phyloP scores from a whole-genome alignment of 2,329 filamentous ascomycete genomes.

The Sclerotinia minor region DNA sequence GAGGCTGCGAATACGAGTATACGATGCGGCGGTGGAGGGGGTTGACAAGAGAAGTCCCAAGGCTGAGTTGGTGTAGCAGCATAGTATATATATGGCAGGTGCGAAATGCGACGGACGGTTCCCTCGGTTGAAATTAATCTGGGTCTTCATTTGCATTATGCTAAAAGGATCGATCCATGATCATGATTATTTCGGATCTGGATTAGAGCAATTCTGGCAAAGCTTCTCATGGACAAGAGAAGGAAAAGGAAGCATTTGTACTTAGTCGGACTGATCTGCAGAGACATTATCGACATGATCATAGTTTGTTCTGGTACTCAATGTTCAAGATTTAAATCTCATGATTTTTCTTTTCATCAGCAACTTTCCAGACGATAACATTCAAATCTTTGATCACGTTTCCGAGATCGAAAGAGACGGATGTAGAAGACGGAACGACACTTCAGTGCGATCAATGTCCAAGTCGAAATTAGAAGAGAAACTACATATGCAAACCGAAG shows the following conservation, averaged over 20 bases:
- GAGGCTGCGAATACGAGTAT: neutral
- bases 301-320: too few species aligned
- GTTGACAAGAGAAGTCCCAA: neutral
- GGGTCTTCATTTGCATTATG: neutral
- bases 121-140: conserved; percentile 6
- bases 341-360: neutral
- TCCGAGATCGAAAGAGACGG: too few species aligned
- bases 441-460: neutral
- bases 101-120: neutral
- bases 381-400: neutral
- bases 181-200: too few species aligned
- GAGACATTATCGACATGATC: too few species aligned
- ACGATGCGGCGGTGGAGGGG: neutral
- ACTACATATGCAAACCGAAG: neutral
- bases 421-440: neutral
- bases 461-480: neutral
- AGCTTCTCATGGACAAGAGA: too few species aligned
- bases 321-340: neutral
- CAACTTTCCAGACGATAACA: neutral
- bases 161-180: neutral
- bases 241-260: too few species aligned
- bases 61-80: neutral
- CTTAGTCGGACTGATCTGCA: too few species aligned
- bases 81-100: neutral
- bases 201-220: too few species aligned